Evolutionary conservation across 495 filamentous ascomycete genomes (phyloP).

Genomic region (Annulohypoxylon moriforme): DNA sequence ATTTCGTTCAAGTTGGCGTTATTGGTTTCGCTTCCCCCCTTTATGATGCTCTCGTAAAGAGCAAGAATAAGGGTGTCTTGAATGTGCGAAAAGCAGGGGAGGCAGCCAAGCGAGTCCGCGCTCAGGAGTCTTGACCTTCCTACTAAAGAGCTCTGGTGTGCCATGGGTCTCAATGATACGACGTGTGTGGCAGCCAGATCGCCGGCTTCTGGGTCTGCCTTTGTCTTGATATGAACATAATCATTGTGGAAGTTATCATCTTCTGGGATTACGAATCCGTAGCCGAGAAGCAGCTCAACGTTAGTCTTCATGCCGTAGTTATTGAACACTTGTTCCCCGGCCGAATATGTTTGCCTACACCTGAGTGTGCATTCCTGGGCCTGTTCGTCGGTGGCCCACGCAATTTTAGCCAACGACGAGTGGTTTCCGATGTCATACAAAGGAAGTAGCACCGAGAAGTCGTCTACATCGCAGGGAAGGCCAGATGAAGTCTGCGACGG

Average conservation of each 20-base stretch:
- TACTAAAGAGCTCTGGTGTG: slow-evolving; percentile 51
- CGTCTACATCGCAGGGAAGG: slow-evolving; percentile 50
- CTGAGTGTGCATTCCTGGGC: slow-evolving; percentile 35
- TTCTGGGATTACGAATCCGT: slow-evolving; percentile 62
- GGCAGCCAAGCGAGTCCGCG: slow-evolving; percentile 36
- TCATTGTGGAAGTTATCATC: slow-evolving; percentile 58
- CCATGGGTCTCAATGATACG: slow-evolving; percentile 55
- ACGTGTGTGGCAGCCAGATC: slow-evolving; percentile 46
- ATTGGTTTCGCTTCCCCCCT: slow-evolving; percentile 18
- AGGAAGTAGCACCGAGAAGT: slow-evolving; percentile 65
- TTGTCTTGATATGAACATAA: slow-evolving; percentile 61
- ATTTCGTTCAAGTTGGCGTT: slow-evolving; percentile 38
- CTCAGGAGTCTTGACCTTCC: slow-evolving; percentile 46
- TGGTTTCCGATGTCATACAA: slow-evolving; percentile 67
- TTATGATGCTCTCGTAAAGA: slow-evolving; percentile 44
- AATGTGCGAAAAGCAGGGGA: slow-evolving; percentile 54
- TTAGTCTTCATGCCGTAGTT: slow-evolving; percentile 67
- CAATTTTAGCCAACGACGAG: slow-evolving; percentile 53
- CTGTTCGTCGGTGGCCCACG: slow-evolving; percentile 52
- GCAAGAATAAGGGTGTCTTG: slow-evolving; percentile 55
- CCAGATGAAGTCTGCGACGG: slow-evolving; percentile 39
- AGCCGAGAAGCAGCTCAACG: slow-evolving; percentile 63
- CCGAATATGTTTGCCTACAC: slow-evolving; percentile 36
- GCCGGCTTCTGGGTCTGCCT: slow-evolving; percentile 42
- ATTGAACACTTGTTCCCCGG: slow-evolving; percentile 60